These are phyloP conservation scores for Penicillium turbatum DNA, from an alignment of 495 filamentous ascomycete genomes.

Conservation along the genomic window DNA sequence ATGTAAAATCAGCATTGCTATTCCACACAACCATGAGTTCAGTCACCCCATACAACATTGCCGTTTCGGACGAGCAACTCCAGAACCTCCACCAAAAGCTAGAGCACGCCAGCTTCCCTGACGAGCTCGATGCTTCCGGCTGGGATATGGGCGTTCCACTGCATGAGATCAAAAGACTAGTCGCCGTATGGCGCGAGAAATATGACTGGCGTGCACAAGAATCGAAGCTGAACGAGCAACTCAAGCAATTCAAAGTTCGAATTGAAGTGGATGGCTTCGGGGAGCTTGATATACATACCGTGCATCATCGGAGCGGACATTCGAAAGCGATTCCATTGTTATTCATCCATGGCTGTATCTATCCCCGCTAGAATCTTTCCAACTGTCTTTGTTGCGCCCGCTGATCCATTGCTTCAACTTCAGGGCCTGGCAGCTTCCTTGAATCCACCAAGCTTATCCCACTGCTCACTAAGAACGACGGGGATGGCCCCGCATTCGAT, in stretches of 20 bases:
- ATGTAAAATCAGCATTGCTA: not conserved
- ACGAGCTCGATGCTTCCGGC: conserved; percentile 40
- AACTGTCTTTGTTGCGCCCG: not conserved
- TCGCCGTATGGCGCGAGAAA: conserved; percentile 39
- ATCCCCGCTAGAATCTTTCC: not conserved
- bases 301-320: conserved; percentile 52
- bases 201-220: conserved; percentile 50
- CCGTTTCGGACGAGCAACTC: conserved; percentile 38
- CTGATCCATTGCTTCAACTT: not conserved
- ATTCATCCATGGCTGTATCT: conserved; percentile 56
- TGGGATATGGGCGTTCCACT: conserved; percentile 51
- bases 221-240: conserved; percentile 35
- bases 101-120: conserved; percentile 38
- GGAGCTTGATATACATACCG: conserved; percentile 41
- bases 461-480: conserved; percentile 44
- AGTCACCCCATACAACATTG: conserved; percentile 36
- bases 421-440: conserved; percentile 67
- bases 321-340: conserved; percentile 54
- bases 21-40: conserved; percentile 6
- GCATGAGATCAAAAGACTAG: conserved; percentile 43
- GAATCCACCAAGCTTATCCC: conserved; percentile 61
- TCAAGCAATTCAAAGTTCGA: conserved; percentile 36
- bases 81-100: conserved; percentile 41
- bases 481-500: conserved; percentile 56
- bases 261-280: conserved; percentile 36